These are phyloP conservation scores for Trichoderma atroviride DNA, from an alignment of 2,329 filamentous ascomycete genomes.

Conservation along the genomic window DNA sequence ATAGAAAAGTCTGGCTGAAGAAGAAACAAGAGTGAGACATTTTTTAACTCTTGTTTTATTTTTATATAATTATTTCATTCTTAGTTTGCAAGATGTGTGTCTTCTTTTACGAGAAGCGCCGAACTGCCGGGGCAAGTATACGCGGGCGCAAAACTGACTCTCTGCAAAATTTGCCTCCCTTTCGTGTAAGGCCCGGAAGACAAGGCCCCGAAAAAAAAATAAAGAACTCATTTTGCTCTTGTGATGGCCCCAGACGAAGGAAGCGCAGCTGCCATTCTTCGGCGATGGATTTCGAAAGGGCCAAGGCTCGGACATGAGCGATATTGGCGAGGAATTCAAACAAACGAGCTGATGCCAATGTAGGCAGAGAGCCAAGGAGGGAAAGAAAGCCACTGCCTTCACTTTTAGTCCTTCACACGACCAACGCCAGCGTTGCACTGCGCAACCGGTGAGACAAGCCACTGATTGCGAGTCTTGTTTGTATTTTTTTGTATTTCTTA, in stretches of 20 bases:
- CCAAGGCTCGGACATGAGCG: background rate
- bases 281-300: background rate
- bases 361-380: background rate
- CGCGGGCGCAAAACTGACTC: background rate
- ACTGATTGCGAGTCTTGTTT: constrained; percentile 1
- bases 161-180: background rate
- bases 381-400: constrained; percentile 7
- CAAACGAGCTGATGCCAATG: background rate
- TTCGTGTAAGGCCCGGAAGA: background rate
- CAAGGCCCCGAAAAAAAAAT: too few species aligned
- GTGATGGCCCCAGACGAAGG: constrained; percentile 6
- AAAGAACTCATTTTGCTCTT: background rate
- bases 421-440: constrained; percentile 24
- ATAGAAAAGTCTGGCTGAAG: background rate
- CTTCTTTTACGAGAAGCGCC: background rate
- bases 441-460: constrained; percentile 2
- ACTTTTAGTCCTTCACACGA: constrained; percentile 23
- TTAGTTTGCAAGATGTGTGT: background rate
- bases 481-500: background rate
- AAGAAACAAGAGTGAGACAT: constrained; percentile 15
- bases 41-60: background rate
- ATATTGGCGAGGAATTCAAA: background rate
- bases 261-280: background rate
- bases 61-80: too few species aligned
- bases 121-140: constrained; percentile 3